Percentiles rank a stretch among this genome's conserved stretches.
phyloP scores from a whole-genome alignment of 2,329 filamentous ascomycete genomes.

The Malbranchea cinnamomea region DNA sequence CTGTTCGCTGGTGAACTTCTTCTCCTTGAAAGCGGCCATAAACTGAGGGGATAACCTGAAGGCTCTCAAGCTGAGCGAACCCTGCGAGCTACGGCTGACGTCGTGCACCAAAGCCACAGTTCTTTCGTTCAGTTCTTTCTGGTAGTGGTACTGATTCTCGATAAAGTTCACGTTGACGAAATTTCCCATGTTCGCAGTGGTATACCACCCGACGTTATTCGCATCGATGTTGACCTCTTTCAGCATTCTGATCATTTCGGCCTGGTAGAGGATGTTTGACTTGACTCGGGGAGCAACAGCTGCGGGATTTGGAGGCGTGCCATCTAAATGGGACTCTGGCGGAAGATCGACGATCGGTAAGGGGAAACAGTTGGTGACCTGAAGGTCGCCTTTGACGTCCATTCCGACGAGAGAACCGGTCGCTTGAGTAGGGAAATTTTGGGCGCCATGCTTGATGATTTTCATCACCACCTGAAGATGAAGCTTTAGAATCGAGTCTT shows the following conservation, averaged over 20 bases:
- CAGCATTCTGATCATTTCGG: conserved; percentile 92
- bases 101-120: conserved; percentile 88
- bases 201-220: conserved; percentile 98
- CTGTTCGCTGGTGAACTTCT: conserved; percentile 94
- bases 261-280: conserved; percentile 74
- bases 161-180: conserved; percentile 90
- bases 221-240: conserved; percentile 97
- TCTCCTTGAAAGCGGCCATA: conserved; percentile 86
- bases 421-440: conserved; percentile 72
- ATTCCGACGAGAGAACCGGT: conserved; percentile 88
- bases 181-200: conserved; percentile 96
- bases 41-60: conserved; percentile 81
- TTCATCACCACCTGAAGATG: conserved; percentile 72
- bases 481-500: conserved; percentile 15
- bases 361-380: conserved; percentile 89
- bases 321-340: conserved; percentile 56
- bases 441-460: conserved; percentile 89
- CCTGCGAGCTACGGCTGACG: conserved; percentile 86
- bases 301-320: conserved; percentile 54
- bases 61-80: conserved; percentile 73
- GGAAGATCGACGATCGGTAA: conserved; percentile 72
- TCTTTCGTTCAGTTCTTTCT: conserved; percentile 76
- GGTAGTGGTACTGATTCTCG: conserved; percentile 96
- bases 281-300: conserved; percentile 85
- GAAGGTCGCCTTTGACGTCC: conserved; percentile 66